Evolutionary conservation across 768 basidiomycete genomes (phyloP), one percentile per base, ranked within the genome.

Genomic region (Trametes cingulata): DNA sequence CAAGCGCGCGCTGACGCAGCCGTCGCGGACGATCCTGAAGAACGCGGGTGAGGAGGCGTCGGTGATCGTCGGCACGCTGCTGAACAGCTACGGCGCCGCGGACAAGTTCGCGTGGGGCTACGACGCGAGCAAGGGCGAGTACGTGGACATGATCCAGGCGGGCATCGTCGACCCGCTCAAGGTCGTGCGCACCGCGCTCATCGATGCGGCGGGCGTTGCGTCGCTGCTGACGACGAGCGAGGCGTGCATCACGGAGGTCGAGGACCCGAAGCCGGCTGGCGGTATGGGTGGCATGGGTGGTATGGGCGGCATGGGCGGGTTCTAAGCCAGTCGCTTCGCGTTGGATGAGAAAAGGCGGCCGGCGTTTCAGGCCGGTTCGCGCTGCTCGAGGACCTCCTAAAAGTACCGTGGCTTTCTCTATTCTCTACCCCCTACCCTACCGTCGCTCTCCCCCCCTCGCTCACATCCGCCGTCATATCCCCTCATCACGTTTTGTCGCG

Each of bases 111-210:
- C 78, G 13, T 86, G 84, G 85, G 91, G 95, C 0, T 97, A 97
- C 76, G 93, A 97, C 65, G 94, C 95, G 24, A 82, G 85, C 69
- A 90, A 88, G 78, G 93, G 92, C 63, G 90, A 95, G 76, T 98
- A 93, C 70, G 86, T 89, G 45, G 93, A 98, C 76, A 95, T 98
- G 94, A 89, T 98, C 77, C 82, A 87, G 74, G 81, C 85, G 27
- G 96, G 96, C 69, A 97, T 98, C 67, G 88, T 98, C 45, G 96
- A 98, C 77, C 95, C 95, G 1, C 79, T 95, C 61, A 96, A 96
- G 85, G 96, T 98, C 51, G 95, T 97, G 51, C 80, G 93, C 68
- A 96, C 94, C 2, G 94, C 94, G 1, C 80, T 98, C 27, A 86
- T 95, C 1, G 95, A 98, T 71, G 95, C 96, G 0, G 80, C 84